Evolutionary conservation across 306 rosid species (phyloP).

Genomic region (Sophora flavescens): DNA sequence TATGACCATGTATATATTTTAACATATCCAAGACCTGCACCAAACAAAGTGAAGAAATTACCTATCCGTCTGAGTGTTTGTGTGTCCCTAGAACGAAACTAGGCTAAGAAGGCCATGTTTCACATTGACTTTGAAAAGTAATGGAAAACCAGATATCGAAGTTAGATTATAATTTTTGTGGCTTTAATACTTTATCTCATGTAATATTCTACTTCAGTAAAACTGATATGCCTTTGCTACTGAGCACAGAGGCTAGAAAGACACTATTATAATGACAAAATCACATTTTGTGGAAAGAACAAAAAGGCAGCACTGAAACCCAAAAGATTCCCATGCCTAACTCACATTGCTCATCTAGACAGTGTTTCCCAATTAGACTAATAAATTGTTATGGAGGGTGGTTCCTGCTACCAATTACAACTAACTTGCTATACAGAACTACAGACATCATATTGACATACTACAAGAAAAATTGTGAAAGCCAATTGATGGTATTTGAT

Average conservation of each 20-base stretch:
- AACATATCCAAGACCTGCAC: background rate
- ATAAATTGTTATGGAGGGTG: conserved; percentile 1
- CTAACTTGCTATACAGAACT: background rate
- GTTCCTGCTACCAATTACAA: background rate
- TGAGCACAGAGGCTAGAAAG: conserved; percentile 15
- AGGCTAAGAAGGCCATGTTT: background rate
- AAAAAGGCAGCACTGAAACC: background rate
- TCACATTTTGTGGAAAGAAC: conserved; percentile 23
- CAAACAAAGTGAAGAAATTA: background rate
- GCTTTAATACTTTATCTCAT: background rate
- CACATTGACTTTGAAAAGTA: conserved; percentile 5
- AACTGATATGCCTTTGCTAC: background rate
- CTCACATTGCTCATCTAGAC: background rate
- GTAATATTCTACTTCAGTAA: background rate
- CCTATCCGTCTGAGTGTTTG: background rate
- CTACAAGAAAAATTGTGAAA: conserved; percentile 13
- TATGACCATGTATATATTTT: conserved; percentile 2
- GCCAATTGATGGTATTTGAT: background rate
- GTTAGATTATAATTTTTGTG: conserved; percentile 26
- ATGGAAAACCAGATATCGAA: conserved; percentile 21
- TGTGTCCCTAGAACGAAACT: background rate
- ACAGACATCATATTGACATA: conserved; percentile 12
- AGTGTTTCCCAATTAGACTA: conserved; percentile 10
- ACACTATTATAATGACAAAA: conserved; percentile 31
- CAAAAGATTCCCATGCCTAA: conserved; percentile 3